Percentiles rank a stretch among this genome's conserved stretches.
Evolutionary conservation across 139 green algal genomes (phyloP).

Genomic region (Micractinium sp.): DNA sequence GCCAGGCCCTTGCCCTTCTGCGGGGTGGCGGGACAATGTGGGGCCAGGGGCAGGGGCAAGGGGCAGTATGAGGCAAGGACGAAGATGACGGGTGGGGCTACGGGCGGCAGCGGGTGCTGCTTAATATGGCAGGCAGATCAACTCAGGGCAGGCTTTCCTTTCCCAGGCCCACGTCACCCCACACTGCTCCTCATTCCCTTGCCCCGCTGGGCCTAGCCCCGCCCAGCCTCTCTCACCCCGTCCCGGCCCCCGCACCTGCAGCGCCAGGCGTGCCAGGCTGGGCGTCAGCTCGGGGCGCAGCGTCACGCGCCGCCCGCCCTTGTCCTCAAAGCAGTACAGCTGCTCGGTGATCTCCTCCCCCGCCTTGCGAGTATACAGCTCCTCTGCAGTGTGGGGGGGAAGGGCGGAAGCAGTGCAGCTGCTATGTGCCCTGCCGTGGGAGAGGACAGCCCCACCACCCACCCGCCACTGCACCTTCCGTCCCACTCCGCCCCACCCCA

Average conservation of each 20-base stretch:
- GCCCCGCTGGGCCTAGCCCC: too few species aligned
- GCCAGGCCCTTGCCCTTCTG: conserved; percentile 69
- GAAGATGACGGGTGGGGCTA: too few species aligned
- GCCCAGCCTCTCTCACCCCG: too few species aligned
- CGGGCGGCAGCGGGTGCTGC: too few species aligned
- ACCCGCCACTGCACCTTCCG: background rate
- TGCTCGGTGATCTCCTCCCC: conserved; percentile 98
- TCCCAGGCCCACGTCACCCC: too few species aligned
- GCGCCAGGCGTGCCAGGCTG: conserved; percentile 83
- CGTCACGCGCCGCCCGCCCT: conserved; percentile 86
- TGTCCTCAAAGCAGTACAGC: conserved; percentile 99
- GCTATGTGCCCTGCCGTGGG: background rate
- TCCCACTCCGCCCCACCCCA: background rate
- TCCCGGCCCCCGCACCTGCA: conserved; percentile 39
- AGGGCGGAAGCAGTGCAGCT: background rate
- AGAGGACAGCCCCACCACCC: background rate
- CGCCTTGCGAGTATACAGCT: conserved; percentile 96
- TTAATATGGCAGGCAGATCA: too few species aligned
- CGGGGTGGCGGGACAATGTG: background rate
- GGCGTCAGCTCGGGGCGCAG: conserved; percentile 97
- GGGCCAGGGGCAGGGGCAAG: background rate
- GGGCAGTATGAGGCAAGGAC: background rate
- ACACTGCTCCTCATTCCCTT: too few species aligned
- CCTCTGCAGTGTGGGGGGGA: conserved; percentile 66
- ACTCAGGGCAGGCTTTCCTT: too few species aligned